Evolutionary conservation across 2,329 filamentous ascomycete species (phyloP), one percentile per base, ranked within the genome.

Genomic region (Aspergillus carbonarius): DNA sequence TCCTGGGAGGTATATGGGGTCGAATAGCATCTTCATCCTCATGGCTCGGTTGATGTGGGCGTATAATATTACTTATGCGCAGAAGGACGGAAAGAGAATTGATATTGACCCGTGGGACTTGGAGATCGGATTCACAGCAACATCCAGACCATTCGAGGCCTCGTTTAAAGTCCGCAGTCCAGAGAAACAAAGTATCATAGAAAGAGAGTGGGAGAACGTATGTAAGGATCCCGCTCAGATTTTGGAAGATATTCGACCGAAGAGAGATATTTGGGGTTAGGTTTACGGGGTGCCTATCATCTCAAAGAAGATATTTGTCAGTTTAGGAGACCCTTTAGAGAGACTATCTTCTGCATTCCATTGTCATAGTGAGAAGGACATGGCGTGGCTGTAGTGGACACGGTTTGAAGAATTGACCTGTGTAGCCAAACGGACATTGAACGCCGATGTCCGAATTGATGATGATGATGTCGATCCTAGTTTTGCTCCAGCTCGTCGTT

Each of bases 21-120:
- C 12, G 42, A 39, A 46, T 8, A 39, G 40, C 18, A 12, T 55
- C 5, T 30, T 27, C n/a, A 48, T 55, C 12, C 25, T 48, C 12
- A 40, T 39, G 7, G 30, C 37, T 15, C 53, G 53, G 18, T 10
- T 55, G 27, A 27, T 55, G 9, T 48, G 53, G 53, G 53, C 53
- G 4, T 40, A 53, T 35, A 42, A 53, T 39, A 39, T 53, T 0
- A 25, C 35, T 20, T 20, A 53, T 27, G 34, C 35, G 9, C 17
- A n/a, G 3, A 10, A 39, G 13, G 50, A 42, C 13, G 50, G 35
- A 12, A 42, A 53, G 50, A 12, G 6, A 20, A 17, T 53, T 30
- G 50, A 53, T 13, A 42, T 53, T 12, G 50, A 53, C 8, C 50
- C 50, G 3, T 42, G 50, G 50, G 50, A 42, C 13, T 23, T 53